A percentile compares a stretch with the other conserved stretches of the same genome.
These are phyloP conservation scores for Xylaria flabelliformis DNA, from an alignment of 495 filamentous ascomycete species.

Conservation along the genomic window DNA sequence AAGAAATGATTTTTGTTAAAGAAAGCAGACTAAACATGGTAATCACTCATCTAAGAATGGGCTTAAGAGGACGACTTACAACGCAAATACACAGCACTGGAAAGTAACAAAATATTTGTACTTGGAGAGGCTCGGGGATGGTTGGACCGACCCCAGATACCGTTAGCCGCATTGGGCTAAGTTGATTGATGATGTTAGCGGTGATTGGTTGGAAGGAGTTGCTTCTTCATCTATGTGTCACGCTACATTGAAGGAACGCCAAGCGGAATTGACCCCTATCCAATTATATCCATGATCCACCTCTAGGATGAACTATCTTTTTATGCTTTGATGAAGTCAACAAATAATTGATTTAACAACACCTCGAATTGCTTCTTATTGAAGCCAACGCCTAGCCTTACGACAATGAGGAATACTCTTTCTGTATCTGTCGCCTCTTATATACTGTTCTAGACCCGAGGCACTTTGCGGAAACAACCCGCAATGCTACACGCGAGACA, in stretches of 20 bases:
- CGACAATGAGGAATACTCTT: constrained; percentile 1
- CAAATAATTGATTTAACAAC: neutral
- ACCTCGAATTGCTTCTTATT: neutral
- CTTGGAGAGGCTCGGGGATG: neutral
- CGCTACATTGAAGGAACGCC: constrained; percentile 19
- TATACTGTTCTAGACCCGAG: neutral
- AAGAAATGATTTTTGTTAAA: neutral
- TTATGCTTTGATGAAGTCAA: neutral
- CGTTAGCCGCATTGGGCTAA: constrained; percentile 9
- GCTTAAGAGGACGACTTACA: neutral
- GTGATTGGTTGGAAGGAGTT: constrained; percentile 13
- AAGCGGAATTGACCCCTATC: constrained; percentile 19
- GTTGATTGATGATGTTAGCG: neutral
- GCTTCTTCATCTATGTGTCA: constrained; percentile 12
- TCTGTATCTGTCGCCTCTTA: neutral
- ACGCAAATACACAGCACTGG: neutral
- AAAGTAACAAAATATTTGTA: neutral
- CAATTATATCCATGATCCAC: constrained; percentile 21
- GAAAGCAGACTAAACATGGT: neutral
- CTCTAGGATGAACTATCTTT: neutral
- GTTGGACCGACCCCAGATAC: neutral
- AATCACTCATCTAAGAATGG: neutral
- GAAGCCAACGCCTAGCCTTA: neutral
- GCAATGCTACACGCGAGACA: constrained; percentile 23
- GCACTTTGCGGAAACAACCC: neutral